phyloP scores from a whole-genome alignment of 495 filamentous ascomycete species.

The Apodospora peruviana region DNA sequence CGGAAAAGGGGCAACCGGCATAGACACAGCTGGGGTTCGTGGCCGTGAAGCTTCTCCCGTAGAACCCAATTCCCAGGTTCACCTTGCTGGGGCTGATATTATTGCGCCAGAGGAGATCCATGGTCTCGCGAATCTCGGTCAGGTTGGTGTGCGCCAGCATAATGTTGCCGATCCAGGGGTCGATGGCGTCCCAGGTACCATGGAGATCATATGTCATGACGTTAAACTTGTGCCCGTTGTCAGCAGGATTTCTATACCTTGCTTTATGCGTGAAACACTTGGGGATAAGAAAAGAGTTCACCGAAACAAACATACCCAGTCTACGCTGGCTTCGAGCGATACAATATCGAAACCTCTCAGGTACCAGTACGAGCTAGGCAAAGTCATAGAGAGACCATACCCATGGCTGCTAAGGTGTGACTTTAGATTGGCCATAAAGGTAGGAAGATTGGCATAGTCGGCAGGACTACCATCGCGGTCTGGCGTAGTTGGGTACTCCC shows the following conservation, averaged over 20 bases:
- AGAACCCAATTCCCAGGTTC: conserved; percentile 44
- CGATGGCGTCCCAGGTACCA: conserved; percentile 18
- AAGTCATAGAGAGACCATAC: conserved; percentile 30
- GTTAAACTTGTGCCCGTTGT: too few relatives aligned
- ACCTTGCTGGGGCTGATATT: conserved; percentile 38
- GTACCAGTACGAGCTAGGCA: conserved; percentile 51
- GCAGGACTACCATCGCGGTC: conserved; percentile 30
- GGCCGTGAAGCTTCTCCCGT: conserved; percentile 36
- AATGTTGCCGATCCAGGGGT: conserved; percentile 21
- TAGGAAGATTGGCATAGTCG: conserved; percentile 35
- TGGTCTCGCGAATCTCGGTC: conserved; percentile 44
- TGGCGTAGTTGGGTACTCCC: conserved; percentile 36
- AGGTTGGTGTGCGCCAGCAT: conserved; percentile 47
- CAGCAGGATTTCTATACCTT: too few relatives aligned
- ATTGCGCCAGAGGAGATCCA: conserved; percentile 50
- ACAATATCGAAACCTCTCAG: conserved; percentile 46
- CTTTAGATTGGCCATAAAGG: conserved; percentile 8
- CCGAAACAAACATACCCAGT: conserved; percentile 28
- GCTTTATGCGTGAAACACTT: too few relatives aligned
- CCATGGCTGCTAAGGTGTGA: not conserved
- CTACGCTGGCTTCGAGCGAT: conserved; percentile 27
- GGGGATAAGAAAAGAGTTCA: not conserved
- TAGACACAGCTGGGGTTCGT: conserved; percentile 9
- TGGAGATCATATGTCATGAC: conserved; percentile 52
- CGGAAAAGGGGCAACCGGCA: conserved; percentile 21